These are phyloP conservation scores for Paramecium sexaurelia DNA, from an alignment of 73 alveolate genomes.

Conservation along the genomic window DNA sequence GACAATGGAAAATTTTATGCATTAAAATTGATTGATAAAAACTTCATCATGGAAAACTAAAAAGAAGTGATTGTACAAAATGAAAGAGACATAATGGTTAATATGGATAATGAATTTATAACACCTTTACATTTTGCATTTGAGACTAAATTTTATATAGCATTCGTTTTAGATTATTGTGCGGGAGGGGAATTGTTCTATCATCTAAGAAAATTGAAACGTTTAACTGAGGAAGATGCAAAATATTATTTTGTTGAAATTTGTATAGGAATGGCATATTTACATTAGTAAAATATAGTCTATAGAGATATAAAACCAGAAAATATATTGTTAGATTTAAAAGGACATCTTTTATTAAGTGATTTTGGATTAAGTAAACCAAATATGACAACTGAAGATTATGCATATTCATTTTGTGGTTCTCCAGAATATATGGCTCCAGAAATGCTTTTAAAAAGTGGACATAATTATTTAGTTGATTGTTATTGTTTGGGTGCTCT, in stretches of 20 bases:
- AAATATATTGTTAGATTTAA: conserved; percentile 73
- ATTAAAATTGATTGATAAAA: conserved; percentile 71
- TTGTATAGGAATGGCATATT: conserved; percentile 74
- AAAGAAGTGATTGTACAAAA: conserved; percentile 58
- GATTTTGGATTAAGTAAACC: conserved; percentile 75
- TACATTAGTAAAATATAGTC: conserved; percentile 60
- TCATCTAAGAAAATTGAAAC: conserved; percentile 75
- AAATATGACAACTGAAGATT: conserved; percentile 56
- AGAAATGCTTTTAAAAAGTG: conserved; percentile 72
- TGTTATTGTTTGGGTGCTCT: conserved; percentile 73
- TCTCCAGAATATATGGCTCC: conserved; percentile 82
- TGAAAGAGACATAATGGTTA: conserved; percentile 58
- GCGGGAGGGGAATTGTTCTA: conserved; percentile 70
- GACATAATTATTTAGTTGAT: conserved; percentile 72
- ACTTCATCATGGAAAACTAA: conserved; percentile 57
- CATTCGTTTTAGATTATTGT: conserved; percentile 57
- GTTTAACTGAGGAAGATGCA: conserved; percentile 74
- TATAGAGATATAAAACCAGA: conserved; percentile 85
- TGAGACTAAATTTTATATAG: conserved; percentile 56
- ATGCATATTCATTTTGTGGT: conserved; percentile 76
- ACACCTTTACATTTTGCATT: conserved; percentile 58
- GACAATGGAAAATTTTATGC: conserved; percentile 84
- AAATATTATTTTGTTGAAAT: conserved; percentile 73
- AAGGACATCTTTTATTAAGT: conserved; percentile 71
- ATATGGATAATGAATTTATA: conserved; percentile 37